Evolutionary conservation across 2,329 filamentous ascomycete species (phyloP).

Genomic region (Fusarium denticulatum): DNA sequence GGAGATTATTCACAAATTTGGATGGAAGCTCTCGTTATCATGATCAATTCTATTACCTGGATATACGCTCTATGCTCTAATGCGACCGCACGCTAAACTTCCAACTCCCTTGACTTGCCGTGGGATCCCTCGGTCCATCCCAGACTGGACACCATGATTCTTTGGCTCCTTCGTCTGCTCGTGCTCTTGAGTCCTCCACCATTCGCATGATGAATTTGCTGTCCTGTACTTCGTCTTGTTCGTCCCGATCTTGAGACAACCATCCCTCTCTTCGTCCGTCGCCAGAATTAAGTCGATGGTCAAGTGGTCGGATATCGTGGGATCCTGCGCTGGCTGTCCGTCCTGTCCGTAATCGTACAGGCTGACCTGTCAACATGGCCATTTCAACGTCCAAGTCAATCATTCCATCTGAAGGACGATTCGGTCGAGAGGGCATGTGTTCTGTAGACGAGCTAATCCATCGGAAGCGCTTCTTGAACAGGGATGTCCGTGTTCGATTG

Average conservation of each 20-base stretch:
- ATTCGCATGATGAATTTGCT: slow-evolving; percentile 34
- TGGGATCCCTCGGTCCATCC: slow-evolving; percentile 34
- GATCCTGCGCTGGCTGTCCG: slow-evolving; percentile 3
- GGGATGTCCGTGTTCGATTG: neutral
- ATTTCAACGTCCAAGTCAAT: slow-evolving; percentile 35
- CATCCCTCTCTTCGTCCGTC: slow-evolving; percentile 32
- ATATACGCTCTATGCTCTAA: neutral
- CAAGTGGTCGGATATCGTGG: slow-evolving; percentile 5
- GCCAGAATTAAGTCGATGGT: slow-evolving; percentile 20
- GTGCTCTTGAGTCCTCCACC: slow-evolving; percentile 28
- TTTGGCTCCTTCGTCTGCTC: slow-evolving; percentile 27
- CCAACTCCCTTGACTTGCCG: slow-evolving; percentile 27
- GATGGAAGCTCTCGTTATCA: slow-evolving; percentile 35
- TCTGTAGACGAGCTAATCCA: slow-evolving; percentile 26
- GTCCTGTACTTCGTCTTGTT: slow-evolving; percentile 1
- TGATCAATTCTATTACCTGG: neutral
- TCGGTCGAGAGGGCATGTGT: neutral
- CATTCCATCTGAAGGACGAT: slow-evolving; percentile 4
- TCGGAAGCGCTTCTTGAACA: slow-evolving; percentile 20
- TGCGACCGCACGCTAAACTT: slow-evolving; percentile 21
- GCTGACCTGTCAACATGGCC: slow-evolving; percentile 35
- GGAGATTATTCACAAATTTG: slow-evolving; percentile 39
- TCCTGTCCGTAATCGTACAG: slow-evolving; percentile 8
- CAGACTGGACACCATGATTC: slow-evolving; percentile 39
- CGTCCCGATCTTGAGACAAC: slow-evolving; percentile 6